Conservation (phyloP, 345 rosid species). For the Hibiscus tridactylites region DNA sequence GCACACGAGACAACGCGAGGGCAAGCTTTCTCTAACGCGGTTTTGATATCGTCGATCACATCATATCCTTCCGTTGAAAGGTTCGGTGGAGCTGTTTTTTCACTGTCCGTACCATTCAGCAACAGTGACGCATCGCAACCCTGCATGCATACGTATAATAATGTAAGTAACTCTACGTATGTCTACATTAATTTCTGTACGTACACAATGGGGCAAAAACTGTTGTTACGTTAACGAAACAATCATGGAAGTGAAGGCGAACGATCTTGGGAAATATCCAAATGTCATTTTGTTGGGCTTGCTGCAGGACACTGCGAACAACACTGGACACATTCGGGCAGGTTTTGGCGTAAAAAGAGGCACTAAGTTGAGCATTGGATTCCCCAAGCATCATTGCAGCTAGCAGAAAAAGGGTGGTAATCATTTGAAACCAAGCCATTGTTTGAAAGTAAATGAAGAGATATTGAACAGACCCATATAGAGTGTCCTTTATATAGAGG, state of each 20-base stretch:
- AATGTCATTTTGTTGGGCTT: constrained; percentile 7
- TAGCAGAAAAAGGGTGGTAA: neutral
- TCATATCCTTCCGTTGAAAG: constrained; percentile 19
- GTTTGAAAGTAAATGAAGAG: neutral
- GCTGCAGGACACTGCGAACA: constrained; percentile 9
- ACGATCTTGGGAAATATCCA: constrained; percentile 19
- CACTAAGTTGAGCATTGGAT: constrained; percentile 19
- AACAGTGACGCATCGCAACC: constrained; percentile 54
- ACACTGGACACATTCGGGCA: constrained; percentile 18
- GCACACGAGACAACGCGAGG: constrained; percentile 58
- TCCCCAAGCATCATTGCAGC: constrained; percentile 9
- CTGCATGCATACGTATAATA: constrained; percentile 7
- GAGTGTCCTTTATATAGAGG: neutral
- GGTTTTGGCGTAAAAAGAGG: constrained; percentile 17
- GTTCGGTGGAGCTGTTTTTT: constrained; percentile 32
- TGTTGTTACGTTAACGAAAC: constrained; percentile 28
- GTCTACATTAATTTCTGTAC: neutral
- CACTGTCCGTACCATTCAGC: constrained; percentile 22
- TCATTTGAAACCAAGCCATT: constrained; percentile 4
- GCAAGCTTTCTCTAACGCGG: constrained; percentile 42
- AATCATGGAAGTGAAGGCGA: constrained; percentile 31
- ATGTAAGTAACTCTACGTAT: neutral
- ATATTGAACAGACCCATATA: neutral
- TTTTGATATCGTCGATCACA: constrained; percentile 41
- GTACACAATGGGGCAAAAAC: neutral